These are phyloP conservation scores for Solanum gracilifrons DNA, from an alignment of 257 asterid species.

Conservation along the genomic window DNA sequence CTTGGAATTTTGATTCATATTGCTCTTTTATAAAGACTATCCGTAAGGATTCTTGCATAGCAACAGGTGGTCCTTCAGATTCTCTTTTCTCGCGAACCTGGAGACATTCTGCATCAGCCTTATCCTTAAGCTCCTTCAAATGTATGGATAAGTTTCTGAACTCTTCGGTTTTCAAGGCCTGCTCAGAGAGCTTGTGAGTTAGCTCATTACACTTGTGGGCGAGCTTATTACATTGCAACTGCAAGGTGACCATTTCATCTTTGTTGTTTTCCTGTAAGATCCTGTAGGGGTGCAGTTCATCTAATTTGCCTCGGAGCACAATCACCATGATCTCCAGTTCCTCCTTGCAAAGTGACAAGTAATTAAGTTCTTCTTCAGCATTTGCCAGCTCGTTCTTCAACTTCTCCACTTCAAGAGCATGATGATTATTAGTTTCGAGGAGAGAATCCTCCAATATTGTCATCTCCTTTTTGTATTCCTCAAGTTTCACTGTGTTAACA, in stretches of 20 bases:
- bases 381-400: constrained; percentile 21
- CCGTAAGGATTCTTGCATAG: constrained; percentile 70
- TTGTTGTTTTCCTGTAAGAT: constrained; percentile 29
- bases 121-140: constrained; percentile 81
- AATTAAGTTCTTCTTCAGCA: constrained; percentile 40
- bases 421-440: constrained; percentile 21
- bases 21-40: constrained; percentile 90
- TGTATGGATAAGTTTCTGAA: constrained; percentile 61
- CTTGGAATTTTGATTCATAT: constrained; percentile 70
- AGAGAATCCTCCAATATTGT: constrained; percentile 17
- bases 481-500: constrained; percentile 23
- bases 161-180: constrained; percentile 64
- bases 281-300: constrained; percentile 28
- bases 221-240: constrained; percentile 40
- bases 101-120: constrained; percentile 64
- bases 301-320: constrained; percentile 42
- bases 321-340: constrained; percentile 49
- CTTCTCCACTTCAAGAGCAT: constrained; percentile 29
- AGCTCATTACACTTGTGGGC: constrained; percentile 46
- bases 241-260: constrained; percentile 33
- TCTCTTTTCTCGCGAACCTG: constrained; percentile 50
- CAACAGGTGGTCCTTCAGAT: constrained; percentile 41
- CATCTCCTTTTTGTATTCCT: constrained; percentile 32
- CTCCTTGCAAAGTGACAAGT: constrained; percentile 37
- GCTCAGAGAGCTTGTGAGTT: constrained; percentile 54